phyloP scores from a whole-genome alignment of 495 filamentous ascomycete species.

The Trypethelium eluteriae region DNA sequence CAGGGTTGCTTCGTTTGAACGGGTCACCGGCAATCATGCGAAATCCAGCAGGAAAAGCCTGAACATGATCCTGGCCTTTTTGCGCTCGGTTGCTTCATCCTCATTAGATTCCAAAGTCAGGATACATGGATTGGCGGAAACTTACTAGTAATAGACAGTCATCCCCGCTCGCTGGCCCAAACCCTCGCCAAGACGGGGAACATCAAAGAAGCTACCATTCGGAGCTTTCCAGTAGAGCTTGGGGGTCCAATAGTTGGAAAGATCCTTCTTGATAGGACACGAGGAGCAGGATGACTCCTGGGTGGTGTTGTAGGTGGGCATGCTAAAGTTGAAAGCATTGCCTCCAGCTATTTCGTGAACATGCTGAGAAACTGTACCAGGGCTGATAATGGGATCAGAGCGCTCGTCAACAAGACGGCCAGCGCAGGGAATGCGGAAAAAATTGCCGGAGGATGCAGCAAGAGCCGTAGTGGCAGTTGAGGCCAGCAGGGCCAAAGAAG shows the following conservation, averaged over 20 bases:
- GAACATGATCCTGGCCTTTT: slow-evolving; percentile 50
- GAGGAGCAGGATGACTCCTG: slow-evolving; percentile 58
- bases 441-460: slow-evolving; percentile 18
- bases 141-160: slow-evolving; percentile 63
- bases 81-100: slow-evolving; percentile 51
- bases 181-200: slow-evolving; percentile 57
- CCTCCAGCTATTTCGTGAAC: slow-evolving; percentile 71
- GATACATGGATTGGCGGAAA: slow-evolving; percentile 20
- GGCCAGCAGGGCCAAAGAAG: slow-evolving; percentile 9
- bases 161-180: slow-evolving; percentile 30
- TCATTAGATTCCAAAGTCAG: slow-evolving; percentile 27
- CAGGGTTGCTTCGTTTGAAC: slow-evolving; percentile 39
- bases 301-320: slow-evolving; percentile 48
- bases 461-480: slow-evolving; percentile 14
- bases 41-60: slow-evolving; percentile 61
- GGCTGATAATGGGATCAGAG: slow-evolving; percentile 63
- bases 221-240: slow-evolving; percentile 56
- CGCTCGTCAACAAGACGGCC: slow-evolving; percentile 49
- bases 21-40: slow-evolving; percentile 69
- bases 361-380: slow-evolving; percentile 55
- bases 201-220: slow-evolving; percentile 51
- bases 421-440: slow-evolving; percentile 36
- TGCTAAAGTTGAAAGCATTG: slow-evolving; percentile 59
- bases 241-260: slow-evolving; percentile 74
- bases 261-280: slow-evolving; percentile 56